Conservation (phyloP, 176 grass and related monocot species). For the Triticum urartu region DNA sequence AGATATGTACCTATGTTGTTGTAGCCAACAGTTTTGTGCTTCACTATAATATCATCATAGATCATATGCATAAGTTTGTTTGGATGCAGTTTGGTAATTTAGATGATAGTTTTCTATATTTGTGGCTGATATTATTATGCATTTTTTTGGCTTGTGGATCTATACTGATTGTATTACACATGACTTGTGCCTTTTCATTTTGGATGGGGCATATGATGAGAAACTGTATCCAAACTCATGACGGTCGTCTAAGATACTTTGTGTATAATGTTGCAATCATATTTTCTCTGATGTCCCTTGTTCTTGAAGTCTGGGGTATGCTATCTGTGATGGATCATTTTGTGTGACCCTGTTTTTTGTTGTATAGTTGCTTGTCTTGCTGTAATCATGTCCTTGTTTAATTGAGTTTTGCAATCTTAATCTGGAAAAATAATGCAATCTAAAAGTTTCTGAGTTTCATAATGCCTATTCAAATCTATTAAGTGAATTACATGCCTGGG, state of each 20-base stretch:
- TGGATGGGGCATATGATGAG: not conserved
- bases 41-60: not conserved
- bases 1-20: not conserved
- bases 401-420: not conserved
- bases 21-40: not conserved
- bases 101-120: not conserved
- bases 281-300: not conserved
- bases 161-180: not conserved
- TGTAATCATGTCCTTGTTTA: not conserved
- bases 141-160: not conserved
- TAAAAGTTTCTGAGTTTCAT: too few relatives aligned
- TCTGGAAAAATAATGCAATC: not conserved
- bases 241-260: slow-evolving; percentile 15
- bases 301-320: not conserved
- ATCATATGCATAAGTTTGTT: not conserved
- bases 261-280: slow-evolving; percentile 19
- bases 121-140: not conserved
- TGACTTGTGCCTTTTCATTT: not conserved
- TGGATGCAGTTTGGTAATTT: not conserved
- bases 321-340: not conserved
- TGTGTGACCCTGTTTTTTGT: too few relatives aligned
- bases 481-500: too few relatives aligned
- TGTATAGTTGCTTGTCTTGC: too few relatives aligned
- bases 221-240: not conserved
- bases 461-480: too few relatives aligned